Conservation (phyloP, 805 yeast genomes). For the Suhomyces sp. region DNA sequence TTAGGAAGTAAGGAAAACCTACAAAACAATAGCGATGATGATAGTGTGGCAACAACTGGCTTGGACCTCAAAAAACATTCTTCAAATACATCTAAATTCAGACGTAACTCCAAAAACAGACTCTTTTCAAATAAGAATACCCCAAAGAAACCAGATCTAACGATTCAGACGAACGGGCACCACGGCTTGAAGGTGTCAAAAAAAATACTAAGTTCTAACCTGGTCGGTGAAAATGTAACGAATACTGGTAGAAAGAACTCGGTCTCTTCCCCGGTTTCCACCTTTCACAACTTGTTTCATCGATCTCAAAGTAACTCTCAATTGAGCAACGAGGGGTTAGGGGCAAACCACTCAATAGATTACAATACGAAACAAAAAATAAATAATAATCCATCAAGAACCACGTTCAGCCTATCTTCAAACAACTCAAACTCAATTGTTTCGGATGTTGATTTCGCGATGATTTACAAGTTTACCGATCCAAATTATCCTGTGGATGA, state of each 20-base stretch:
- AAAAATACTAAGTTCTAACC: conserved; percentile 20
- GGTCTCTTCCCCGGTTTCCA: conserved; percentile 29
- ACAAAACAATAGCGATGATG: conserved; percentile 10
- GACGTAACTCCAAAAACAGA: conserved; percentile 8
- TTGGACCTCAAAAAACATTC: background rate
- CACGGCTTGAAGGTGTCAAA: conserved; percentile 22
- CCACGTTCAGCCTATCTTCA: conserved; percentile 29
- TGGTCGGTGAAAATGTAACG: conserved; percentile 12
- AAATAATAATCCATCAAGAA: conserved; percentile 14
- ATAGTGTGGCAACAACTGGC: background rate
- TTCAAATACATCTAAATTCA: conserved; percentile 7
- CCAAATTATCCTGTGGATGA: conserved; percentile 28
- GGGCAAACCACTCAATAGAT: conserved; percentile 11
- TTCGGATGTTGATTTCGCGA: conserved; percentile 28
- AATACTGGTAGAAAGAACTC: conserved; percentile 19
- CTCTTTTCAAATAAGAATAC: conserved; percentile 8
- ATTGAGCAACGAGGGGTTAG: conserved; percentile 6
- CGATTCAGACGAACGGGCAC: conserved; percentile 29
- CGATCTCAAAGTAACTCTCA: conserved; percentile 19
- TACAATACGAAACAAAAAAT: conserved; percentile 8
- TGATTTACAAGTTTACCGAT: conserved; percentile 32
- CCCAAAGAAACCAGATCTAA: conserved; percentile 24
- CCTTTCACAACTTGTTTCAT: conserved; percentile 34
- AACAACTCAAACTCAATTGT: conserved; percentile 33
- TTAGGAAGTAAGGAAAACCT: conserved; percentile 5